Percentiles rank a stretch among this genome's conserved stretches.
Evolutionary conservation across 2,329 filamentous ascomycete species (phyloP).

Genomic region (Stylonectria norvegica): DNA sequence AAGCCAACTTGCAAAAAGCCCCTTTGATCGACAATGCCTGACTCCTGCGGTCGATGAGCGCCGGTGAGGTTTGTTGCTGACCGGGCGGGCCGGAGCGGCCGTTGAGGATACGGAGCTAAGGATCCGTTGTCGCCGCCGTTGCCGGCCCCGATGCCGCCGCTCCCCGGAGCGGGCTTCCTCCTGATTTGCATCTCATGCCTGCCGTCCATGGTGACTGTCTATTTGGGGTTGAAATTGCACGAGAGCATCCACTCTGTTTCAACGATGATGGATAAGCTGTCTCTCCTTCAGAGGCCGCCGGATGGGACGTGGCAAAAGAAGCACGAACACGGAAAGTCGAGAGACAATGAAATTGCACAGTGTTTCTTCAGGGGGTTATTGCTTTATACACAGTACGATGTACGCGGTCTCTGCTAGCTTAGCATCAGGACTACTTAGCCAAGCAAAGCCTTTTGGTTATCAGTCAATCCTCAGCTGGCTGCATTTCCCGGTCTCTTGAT

Average conservation of each 20-base stretch:
- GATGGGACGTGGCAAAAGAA: slow-evolving; percentile 7
- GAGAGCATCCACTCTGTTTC: background rate
- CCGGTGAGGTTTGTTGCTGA: slow-evolving; percentile 25
- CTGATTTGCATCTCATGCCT: too few species aligned
- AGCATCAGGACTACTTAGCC: background rate
- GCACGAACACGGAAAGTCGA: too few species aligned
- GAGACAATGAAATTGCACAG: slow-evolving; percentile 9
- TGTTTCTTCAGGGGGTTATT: slow-evolving; percentile 8
- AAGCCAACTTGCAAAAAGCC: slow-evolving; percentile 21
- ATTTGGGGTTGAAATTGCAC: too few species aligned
- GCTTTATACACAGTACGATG: too few species aligned
- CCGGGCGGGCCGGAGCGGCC: slow-evolving; percentile 23
- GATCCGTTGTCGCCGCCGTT: slow-evolving; percentile 10
- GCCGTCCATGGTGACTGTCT: too few species aligned
- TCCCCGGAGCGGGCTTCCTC: too few species aligned
- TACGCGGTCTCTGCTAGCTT: background rate
- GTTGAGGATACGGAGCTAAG: slow-evolving; percentile 16
- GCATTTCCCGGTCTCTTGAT: too few species aligned
- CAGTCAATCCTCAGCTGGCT: slow-evolving; percentile 5
- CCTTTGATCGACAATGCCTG: slow-evolving; percentile 17
- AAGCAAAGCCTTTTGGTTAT: too few species aligned
- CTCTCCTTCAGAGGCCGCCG: background rate
- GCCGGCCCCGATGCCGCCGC: slow-evolving; percentile 23
- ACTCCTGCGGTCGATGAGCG: slow-evolving; percentile 21
- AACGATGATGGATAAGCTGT: background rate